phyloP scores from a whole-genome alignment of 2,329 filamentous ascomycete genomes.

The Thelonectria discophora region DNA sequence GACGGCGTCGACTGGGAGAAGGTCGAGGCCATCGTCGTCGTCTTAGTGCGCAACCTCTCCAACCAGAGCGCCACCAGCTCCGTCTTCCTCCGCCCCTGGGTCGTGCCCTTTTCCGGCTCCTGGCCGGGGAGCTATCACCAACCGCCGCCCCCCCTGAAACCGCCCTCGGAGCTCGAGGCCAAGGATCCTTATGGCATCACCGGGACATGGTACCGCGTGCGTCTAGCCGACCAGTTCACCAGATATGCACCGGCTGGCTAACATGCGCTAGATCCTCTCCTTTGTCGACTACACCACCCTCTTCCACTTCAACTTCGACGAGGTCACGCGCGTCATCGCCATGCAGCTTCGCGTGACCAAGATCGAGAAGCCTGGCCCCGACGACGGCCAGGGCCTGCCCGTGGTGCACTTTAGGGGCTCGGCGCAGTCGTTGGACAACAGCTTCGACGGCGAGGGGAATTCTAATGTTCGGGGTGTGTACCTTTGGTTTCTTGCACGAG shows the following conservation, averaged over 20 bases:
- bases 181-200: constrained; percentile 76
- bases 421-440: constrained; percentile 68
- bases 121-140: constrained; percentile 61
- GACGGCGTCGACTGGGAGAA: constrained; percentile 80
- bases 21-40: constrained; percentile 77
- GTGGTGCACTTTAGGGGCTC: constrained; percentile 74
- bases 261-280: constrained; percentile 51
- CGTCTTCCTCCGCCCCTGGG: constrained; percentile 63
- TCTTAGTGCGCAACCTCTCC: constrained; percentile 69
- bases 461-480: constrained; percentile 69
- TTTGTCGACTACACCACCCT: constrained; percentile 76
- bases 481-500: not conserved
- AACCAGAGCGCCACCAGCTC: constrained; percentile 55
- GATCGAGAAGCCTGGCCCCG: constrained; percentile 66
- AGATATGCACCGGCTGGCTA: constrained; percentile 6
- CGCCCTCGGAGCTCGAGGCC: constrained; percentile 56
- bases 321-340: constrained; percentile 75
- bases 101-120: constrained; percentile 63
- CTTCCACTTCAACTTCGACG: constrained; percentile 76
- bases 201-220: constrained; percentile 75
- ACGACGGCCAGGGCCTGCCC: constrained; percentile 66
- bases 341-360: constrained; percentile 71
- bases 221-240: not conserved
- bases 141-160: constrained; percentile 43
- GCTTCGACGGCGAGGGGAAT: constrained; percentile 74